Conservation (phyloP, 2,329 filamentous ascomycete species). For the Botrytis sinoallii region DNA sequence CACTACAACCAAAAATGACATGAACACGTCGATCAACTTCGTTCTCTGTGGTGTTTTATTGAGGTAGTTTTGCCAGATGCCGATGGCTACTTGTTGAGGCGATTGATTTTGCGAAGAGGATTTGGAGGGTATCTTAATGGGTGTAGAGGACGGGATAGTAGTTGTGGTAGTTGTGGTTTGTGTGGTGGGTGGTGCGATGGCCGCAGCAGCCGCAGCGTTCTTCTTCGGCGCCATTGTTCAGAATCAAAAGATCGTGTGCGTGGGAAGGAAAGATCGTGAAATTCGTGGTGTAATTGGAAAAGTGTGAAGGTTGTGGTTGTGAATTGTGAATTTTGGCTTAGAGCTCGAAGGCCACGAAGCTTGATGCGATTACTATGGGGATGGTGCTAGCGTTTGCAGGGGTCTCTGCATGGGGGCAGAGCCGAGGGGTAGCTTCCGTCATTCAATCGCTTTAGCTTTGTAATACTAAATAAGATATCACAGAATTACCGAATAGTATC, state of each 20-base stretch:
- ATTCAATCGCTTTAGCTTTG: constrained; percentile 5
- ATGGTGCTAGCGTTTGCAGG: constrained; percentile 8
- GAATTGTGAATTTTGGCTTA: constrained; percentile 9
- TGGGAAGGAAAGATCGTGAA: not conserved
- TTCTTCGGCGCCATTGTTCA: constrained; percentile 51
- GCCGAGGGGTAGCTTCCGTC: constrained; percentile 16
- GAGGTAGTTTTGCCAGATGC: constrained; percentile 75
- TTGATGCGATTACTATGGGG: constrained; percentile 20
- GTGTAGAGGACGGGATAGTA: constrained; percentile 33
- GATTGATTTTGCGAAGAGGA: constrained; percentile 32
- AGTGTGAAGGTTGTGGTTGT: constrained; percentile 15
- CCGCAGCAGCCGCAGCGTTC: constrained; percentile 35
- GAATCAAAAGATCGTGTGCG: constrained; percentile 5
- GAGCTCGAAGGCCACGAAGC: constrained; percentile 21
- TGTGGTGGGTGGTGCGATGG: constrained; percentile 25
- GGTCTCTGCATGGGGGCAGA: constrained; percentile 9
- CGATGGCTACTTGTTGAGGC: constrained; percentile 56
- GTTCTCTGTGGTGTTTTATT: constrained; percentile 82
- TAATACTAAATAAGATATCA: not conserved
- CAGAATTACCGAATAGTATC: not conserved
- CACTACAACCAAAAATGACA: constrained; percentile 80
- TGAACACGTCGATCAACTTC: constrained; percentile 87
- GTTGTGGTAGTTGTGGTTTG: constrained; percentile 24
- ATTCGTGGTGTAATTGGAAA: constrained; percentile 12
- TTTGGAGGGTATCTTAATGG: constrained; percentile 27